A percentile compares a stretch with the other conserved stretches of the same genome.
These are phyloP conservation scores for Penicillium sp. DNA, from an alignment of 2,329 filamentous ascomycete genomes.

Conservation along the genomic window DNA sequence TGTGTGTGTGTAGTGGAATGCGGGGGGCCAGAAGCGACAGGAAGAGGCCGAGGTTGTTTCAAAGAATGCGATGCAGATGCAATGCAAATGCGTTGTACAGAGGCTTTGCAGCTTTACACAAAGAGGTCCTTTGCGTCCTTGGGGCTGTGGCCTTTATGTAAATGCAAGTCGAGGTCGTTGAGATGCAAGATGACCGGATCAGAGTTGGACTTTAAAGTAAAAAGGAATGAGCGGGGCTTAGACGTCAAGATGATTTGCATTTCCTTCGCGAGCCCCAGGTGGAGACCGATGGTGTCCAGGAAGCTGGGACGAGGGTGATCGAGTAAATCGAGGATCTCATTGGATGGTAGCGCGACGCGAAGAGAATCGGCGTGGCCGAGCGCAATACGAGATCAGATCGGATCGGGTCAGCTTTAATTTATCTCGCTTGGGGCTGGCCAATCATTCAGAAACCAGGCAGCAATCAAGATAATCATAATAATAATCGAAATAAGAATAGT, in stretches of 20 bases:
- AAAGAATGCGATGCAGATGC: neutral
- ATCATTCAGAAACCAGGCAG: neutral
- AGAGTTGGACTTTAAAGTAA: constrained; percentile 20
- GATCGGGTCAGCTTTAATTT: constrained; percentile 5
- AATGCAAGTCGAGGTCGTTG: constrained; percentile 18
- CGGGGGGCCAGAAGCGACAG: neutral
- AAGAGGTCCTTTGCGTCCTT: too few relatives aligned
- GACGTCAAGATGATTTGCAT: constrained; percentile 20
- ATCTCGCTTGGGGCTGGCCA: neutral
- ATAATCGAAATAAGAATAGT: neutral
- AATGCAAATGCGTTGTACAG: neutral
- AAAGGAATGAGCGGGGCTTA: neutral
- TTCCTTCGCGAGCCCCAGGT: constrained; percentile 4
- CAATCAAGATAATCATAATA: too few relatives aligned
- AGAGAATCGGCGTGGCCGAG: neutral
- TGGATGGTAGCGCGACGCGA: neutral
- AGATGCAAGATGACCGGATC: constrained; percentile 16
- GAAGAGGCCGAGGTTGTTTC: neutral
- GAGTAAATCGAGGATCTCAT: neutral
- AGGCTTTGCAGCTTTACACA: neutral
- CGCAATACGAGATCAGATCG: constrained; percentile 1
- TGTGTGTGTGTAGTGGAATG: neutral
- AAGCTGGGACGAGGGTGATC: neutral
- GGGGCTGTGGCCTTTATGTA: too few relatives aligned
- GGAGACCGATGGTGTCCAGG: neutral